Base-by-base conservation (phyloP, 331 rosid genomes). In the Pyrus hybrid region DNA sequence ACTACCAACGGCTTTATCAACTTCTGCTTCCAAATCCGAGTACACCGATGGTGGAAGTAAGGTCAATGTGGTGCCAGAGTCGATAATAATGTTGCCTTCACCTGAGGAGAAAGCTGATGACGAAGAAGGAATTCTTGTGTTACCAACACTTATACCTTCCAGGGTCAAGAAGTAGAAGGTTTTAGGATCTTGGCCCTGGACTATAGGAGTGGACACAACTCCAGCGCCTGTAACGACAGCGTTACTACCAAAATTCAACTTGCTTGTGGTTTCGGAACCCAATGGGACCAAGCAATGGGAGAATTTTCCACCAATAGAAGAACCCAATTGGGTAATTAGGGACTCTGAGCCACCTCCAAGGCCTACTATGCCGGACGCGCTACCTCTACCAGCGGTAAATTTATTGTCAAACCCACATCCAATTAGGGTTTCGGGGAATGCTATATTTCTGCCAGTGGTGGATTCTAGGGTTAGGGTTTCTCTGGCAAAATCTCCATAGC, bases 41-140 rank as follows among this genome's bases (percentile, higher is more conserved):
- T 78, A 83, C 7, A 79, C 9, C 0, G 37, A 69, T 0, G 2
- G 0, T 0, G 90, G 88, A 10, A 91, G 49, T 1, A 60, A 0
- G 2, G 88, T 85, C 21, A 88, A 13, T 0, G 90, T 88, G 0
- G 96, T 85, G 13, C 97, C 92, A 0, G 93, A 90, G 41, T 92
- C 96, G 11, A 92, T 87, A 2, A 88, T 67, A 0, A 86, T 80
- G 35, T 90, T 88, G 7, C 86, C 91, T 1, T 68, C 30, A 0
- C 1, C 1, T 1, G 53, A 20, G 0, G 84, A 9, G 0, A 17
- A 30, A 17, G 74, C 13, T 43, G 72, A 43, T 43, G 58, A 47
- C 6, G 51, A n/a, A 25, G 67, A 30, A 1, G 63, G 25, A 20
- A 80, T 2, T 35, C 43, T 81, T 0, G 21, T 33, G 22, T 21